Percentiles rank a stretch among this genome's conserved stretches.
These are phyloP conservation scores for Capsella rubella DNA, from an alignment of 441 rosid genomes.

Conservation along the genomic window DNA sequence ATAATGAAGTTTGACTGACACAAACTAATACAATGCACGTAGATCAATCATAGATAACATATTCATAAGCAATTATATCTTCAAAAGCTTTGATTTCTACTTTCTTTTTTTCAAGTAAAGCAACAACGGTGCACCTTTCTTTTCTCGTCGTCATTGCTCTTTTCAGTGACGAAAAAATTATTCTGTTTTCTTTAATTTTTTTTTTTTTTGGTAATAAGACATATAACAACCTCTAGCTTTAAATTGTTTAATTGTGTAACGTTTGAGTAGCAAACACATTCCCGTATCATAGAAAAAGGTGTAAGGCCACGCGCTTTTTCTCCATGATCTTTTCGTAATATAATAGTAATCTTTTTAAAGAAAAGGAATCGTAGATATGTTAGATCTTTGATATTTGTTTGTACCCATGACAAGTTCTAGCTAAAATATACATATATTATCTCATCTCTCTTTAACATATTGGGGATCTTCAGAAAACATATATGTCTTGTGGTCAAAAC, in stretches of 20 bases:
- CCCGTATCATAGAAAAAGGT: constrained; percentile 27
- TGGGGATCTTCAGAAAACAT: neutral
- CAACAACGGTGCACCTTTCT: constrained; percentile 31
- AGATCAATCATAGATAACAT: constrained; percentile 34
- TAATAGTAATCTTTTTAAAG: constrained; percentile 13
- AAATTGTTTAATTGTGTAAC: neutral
- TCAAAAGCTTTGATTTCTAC: constrained; percentile 23
- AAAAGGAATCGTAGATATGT: constrained; percentile 26
- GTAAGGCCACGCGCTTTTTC: constrained; percentile 27
- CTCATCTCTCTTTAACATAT: constrained; percentile 14
- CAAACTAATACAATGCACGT: constrained; percentile 40
- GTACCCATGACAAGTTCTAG: constrained; percentile 9
- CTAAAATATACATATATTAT: neutral
- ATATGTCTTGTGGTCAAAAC: neutral
- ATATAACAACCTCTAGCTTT: constrained; percentile 46
- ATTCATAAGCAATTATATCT: constrained; percentile 21
- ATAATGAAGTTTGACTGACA: constrained; percentile 43
- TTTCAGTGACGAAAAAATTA: constrained; percentile 1
- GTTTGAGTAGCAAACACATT: constrained; percentile 38
- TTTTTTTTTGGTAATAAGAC: constrained; percentile 24
- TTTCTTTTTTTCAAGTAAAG: constrained; percentile 12
- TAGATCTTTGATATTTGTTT: constrained; percentile 25
- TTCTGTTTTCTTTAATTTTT: neutral
- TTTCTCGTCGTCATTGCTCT: constrained; percentile 32
- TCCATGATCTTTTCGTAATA: constrained; percentile 17